Evolutionary conservation across 192 early-diverging fungal genomes (phyloP), one percentile per base, ranked within the genome.

Genomic region (Rhizoclosmatium sp.): DNA sequence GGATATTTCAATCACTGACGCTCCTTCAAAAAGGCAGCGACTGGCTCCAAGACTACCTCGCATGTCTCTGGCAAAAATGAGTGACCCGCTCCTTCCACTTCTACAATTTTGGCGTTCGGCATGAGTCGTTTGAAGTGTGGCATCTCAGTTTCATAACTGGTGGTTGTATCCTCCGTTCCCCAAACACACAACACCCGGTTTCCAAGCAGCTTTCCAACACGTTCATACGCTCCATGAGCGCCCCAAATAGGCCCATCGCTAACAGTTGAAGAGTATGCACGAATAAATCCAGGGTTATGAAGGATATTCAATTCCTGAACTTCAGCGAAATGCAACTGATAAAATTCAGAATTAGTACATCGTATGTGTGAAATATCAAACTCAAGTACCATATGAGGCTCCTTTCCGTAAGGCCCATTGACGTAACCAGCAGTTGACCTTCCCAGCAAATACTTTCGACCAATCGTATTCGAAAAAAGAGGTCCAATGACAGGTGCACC

Each of bases 281-380:
- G 42, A 10, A 76, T 47, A 56, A 76, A 76, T 10, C 75, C 75
- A 2, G 75, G 75, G 47, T 76, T 60, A 19, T 41, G 39, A 0
- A 47, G 23, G 40, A 66, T 66, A 23, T 76, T 76, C 19, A 76
- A 41, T 12, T 64, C 44, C 42, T 78, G 75, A 9, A 77, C 66
- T 31, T 7, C 59, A 39, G 23, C 4, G 61, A 75, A 75, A 19
- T 62, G 40, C 72, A 42, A 42, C 16, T 40, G 23, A 12, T 16
- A 54, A 54, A 54, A 16, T 0, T 54, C 51, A 54, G 51, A 54
- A 54, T 16, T 54, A 31, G 31, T 31, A 31, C 31, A 31, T 31
- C 31, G 31, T 31, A 31, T 69, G 21, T 7, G 47, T 21, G 67
- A 19, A 69, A 41, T 14, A 46, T 14, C 4, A 69, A 44, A 19